Percentiles rank a stretch among this genome's conserved stretches.
These are phyloP conservation scores for Pachysolen tannophilus DNA, from an alignment of 805 yeast species.

Conservation along the genomic window DNA sequence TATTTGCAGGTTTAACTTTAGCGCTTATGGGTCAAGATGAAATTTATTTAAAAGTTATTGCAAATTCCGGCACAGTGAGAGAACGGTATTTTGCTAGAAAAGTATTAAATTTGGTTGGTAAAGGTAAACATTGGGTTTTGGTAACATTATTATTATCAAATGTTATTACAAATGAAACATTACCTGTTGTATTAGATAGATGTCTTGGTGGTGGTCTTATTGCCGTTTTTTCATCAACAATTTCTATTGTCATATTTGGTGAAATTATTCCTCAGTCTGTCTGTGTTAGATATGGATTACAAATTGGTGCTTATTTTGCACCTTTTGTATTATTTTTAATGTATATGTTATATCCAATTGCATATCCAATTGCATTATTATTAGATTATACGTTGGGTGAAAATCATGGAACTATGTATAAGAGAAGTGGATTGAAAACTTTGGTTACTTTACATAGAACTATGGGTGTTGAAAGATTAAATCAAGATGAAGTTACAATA, in stretches of 20 bases:
- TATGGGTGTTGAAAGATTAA: slow-evolving; percentile 91
- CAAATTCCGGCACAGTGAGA: slow-evolving; percentile 68
- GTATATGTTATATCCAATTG: slow-evolving; percentile 88
- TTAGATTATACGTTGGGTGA: slow-evolving; percentile 83
- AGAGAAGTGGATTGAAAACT: slow-evolving; percentile 87
- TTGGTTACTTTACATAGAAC: slow-evolving; percentile 88
- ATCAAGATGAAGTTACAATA: slow-evolving; percentile 93
- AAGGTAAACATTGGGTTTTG: slow-evolving; percentile 94
- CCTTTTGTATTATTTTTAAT: slow-evolving; percentile 81
- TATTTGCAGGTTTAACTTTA: slow-evolving; percentile 90
- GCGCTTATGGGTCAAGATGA: slow-evolving; percentile 99
- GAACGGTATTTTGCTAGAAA: slow-evolving; percentile 65
- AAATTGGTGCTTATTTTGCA: slow-evolving; percentile 82
- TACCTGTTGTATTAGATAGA: slow-evolving; percentile 89
- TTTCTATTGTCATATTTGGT: slow-evolving; percentile 87
- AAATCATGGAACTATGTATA: slow-evolving; percentile 93
- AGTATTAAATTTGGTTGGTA: slow-evolving; percentile 63
- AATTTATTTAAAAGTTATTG: slow-evolving; percentile 83
- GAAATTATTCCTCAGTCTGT: slow-evolving; percentile 94
- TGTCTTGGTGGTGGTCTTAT: slow-evolving; percentile 97
- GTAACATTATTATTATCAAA: slow-evolving; percentile 81
- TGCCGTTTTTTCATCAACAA: slow-evolving; percentile 91
- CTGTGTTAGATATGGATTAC: slow-evolving; percentile 87
- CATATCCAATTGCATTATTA: slow-evolving; percentile 80
- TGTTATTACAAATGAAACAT: slow-evolving; percentile 88